A percentile compares a stretch with the other conserved stretches of the same genome.
These are phyloP conservation scores for Colletotrichum sp. DNA, from an alignment of 2,329 filamentous ascomycete genomes.

Conservation along the genomic window DNA sequence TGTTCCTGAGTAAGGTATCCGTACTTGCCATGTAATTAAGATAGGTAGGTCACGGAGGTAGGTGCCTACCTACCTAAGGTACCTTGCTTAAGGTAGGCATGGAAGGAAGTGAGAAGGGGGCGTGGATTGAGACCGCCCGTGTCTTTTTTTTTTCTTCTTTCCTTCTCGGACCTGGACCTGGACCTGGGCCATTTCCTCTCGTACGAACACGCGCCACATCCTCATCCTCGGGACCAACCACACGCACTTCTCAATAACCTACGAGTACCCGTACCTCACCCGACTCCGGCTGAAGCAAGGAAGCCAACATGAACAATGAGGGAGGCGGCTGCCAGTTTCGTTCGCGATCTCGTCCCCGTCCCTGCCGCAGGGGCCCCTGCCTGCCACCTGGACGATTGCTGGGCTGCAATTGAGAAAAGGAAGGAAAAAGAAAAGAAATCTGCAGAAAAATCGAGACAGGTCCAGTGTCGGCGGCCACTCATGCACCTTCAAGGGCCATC, in stretches of 20 bases:
- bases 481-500: background rate
- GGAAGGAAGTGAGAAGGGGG: background rate
- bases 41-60: background rate
- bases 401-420: background rate
- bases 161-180: background rate
- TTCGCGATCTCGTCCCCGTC: background rate
- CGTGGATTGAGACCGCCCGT: background rate
- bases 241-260: background rate
- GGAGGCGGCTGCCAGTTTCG: background rate
- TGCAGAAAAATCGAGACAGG: background rate
- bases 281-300: background rate
- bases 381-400: slow-evolving; percentile 1
- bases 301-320: background rate
- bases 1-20: background rate
- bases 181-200: background rate
- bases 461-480: background rate
- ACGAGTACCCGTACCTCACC: background rate
- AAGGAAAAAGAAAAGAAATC: background rate
- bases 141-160: background rate
- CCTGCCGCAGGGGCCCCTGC: background rate
- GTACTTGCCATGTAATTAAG: background rate
- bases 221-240: background rate
- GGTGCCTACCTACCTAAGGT: background rate
- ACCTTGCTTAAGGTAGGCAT: background rate
- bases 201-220: background rate